These are phyloP conservation scores for Aspergillus eucalypticola DNA, from an alignment of 2,329 filamentous ascomycete genomes.

Conservation along the genomic window DNA sequence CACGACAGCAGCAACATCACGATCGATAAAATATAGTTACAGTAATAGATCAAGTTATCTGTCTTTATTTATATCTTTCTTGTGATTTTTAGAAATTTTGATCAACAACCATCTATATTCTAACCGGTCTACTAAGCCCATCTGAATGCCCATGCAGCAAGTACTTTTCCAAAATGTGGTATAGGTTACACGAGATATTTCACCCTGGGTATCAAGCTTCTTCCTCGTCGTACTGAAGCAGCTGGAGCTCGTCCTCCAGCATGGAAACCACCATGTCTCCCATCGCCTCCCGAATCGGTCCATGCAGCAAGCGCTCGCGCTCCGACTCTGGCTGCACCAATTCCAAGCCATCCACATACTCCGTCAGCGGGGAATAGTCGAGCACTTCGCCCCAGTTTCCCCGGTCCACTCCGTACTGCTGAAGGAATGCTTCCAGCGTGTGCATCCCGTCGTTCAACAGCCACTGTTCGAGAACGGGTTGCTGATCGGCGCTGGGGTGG, in stretches of 20 bases:
- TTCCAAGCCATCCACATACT: conserved; percentile 38
- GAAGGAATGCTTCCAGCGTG: conserved; percentile 37
- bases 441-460: conserved; percentile 36
- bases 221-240: conserved; percentile 31
- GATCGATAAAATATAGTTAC: no score
- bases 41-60: no score
- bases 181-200: neutral
- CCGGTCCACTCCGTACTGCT: conserved; percentile 42
- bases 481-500: conserved; percentile 29
- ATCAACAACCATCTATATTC: neutral
- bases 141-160: neutral
- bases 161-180: neutral
- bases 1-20: no score
- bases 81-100: no score
- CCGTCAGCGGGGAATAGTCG: conserved; percentile 36
- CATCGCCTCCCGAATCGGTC: conserved; percentile 32
- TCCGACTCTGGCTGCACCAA: conserved; percentile 27
- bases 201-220: conserved; percentile 12
- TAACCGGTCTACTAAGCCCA: neutral
- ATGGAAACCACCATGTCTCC: conserved; percentile 40
- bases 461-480: conserved; percentile 35
- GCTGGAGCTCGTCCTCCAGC: conserved; percentile 39
- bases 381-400: conserved; percentile 44
- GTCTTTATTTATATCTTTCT: no score
- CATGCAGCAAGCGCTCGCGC: conserved; percentile 31